Base-by-base conservation (phyloP, 2,329 filamentous ascomycete species). In the Cladosporium austrohemisphaericum region DNA sequence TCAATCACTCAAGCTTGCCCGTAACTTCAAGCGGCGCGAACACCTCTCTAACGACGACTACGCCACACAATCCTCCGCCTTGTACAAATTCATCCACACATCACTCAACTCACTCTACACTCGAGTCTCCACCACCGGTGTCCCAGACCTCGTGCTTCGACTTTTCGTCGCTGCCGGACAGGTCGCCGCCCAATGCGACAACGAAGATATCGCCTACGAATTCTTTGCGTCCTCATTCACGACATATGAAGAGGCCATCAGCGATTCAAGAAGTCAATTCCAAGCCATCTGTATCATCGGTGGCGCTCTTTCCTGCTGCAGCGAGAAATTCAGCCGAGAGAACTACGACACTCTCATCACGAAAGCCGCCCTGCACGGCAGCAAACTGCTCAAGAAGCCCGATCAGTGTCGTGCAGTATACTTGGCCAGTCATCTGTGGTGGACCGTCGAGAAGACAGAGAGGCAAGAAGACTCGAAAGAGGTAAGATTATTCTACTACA, bases 281-380 rank as follows among this genome's bases (percentile, higher is more conserved):
- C 93, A 98, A 71, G 92, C 93, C 1, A 93, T 98, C 1, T 96
- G 91, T 60, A 85, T 96, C 31, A 90, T 98, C 62, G 89, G 92
- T 2, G 88, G 86, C 50, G 89, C 88, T 4, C 75, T 98, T 50
- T 91, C 96, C 65, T 85, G 89, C 56, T 92, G 89, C 10, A 79
- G 92, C 51, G 85, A 92, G 62, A 49, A 55, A 5, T 98, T 98
- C 67, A 85, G 88, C 54, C 91, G 92, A 67, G 93, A 98, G 71
- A 98, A 97, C 65, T 98, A 97, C 69, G 94, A 98, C 68, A 98
- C 93, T 0, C 76, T 98, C 26, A 98, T 98, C 65, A 98, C 93
- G 8, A 98, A 98, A 71, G 94, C 90, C 58, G 92, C 94, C 2
- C 79, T 97, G 58, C 94, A 98, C 65, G 92, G 93, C 14, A 96